Evolutionary conservation across 179 eudicot species (phyloP).

Genomic region (Actinidia arguta): DNA sequence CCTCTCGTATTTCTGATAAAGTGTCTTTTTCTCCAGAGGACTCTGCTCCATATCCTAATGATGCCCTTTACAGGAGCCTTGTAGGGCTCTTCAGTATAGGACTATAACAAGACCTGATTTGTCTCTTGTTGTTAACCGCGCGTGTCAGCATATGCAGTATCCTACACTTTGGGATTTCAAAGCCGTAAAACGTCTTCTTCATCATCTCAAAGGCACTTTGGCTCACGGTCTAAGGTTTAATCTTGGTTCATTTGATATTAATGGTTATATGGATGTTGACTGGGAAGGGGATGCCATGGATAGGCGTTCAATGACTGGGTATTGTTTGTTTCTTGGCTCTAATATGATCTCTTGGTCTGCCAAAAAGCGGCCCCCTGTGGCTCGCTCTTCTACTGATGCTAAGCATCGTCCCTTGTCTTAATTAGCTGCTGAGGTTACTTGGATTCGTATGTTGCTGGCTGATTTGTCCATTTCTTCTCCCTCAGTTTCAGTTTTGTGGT

Average conservation of each 20-base stretch:
- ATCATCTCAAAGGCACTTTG: background rate
- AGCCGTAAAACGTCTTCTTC: background rate
- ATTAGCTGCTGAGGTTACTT: too few relatives aligned
- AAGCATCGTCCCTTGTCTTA: background rate
- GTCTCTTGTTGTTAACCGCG: background rate
- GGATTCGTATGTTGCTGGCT: too few relatives aligned
- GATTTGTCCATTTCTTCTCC: too few relatives aligned
- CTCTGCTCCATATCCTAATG: background rate
- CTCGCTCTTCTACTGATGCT: conserved; percentile 9
- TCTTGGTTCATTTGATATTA: background rate
- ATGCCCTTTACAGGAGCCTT: background rate
- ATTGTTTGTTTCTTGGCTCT: background rate
- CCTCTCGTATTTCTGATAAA: background rate
- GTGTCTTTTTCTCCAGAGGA: background rate
- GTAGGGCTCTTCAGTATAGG: background rate
- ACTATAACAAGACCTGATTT: background rate
- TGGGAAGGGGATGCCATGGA: conserved; percentile 11
- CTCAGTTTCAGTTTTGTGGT: too few relatives aligned
- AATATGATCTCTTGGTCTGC: conserved; percentile 12
- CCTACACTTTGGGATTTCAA: background rate
- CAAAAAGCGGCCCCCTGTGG: conserved; percentile 1
- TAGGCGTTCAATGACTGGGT: background rate
- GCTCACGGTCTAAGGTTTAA: background rate
- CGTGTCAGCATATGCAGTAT: background rate
- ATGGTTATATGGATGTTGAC: conserved; percentile 59